Base-by-base conservation (phyloP, 2,329 filamentous ascomycete species). In the Atkinsonella hypoxylon region DNA sequence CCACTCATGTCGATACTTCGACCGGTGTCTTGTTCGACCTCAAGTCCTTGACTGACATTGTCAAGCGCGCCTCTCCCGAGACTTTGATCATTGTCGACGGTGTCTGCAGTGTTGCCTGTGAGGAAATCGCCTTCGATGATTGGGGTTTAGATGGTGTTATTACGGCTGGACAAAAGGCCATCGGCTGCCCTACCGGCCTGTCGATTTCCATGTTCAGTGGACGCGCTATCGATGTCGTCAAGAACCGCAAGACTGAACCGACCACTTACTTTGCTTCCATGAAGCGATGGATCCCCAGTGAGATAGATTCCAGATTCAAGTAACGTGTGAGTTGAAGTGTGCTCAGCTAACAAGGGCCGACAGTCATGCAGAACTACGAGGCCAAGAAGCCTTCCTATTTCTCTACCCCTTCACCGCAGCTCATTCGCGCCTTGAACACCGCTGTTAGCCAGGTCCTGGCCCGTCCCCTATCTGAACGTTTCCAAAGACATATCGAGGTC, bases 321-420 rank as follows among this genome's bases (percentile, higher is more conserved):
- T 6, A 26, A 26, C 26, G 4, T 8, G 7, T 8, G 26, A 26
- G 8, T 7, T 26, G 26, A 26, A 26, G 26, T 26, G 26, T 26
- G 26, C 26, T 26, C 26, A 34, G 40, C 53, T 56, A 42, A 54
- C 40, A 40, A 18, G 11, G 15, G 13, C 26, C n/a, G 15, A 22
- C 26, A 87, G 85, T 98, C 69, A 97, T 98, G 91, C 83, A 93
- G 73, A 97, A 96, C 73, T 98, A 98, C 70, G 93, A 98, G 73
- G 88, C 89, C 56, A 89, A 90, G 75, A 98, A 97, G 74, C 82
- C 93, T 38, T 95, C 89, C 2, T 98, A 98, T 76, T 98, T 98
- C 64, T 93, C 93, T 38, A 98, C 93, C 1, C 93, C 93, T 1
- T 89, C 90, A 4, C 93, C 93, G 13, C 93, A 98, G 70, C 81